Evolutionary conservation across 2,329 filamentous ascomycete genomes (phyloP).

Genomic region (Rosellinia necatrix): DNA sequence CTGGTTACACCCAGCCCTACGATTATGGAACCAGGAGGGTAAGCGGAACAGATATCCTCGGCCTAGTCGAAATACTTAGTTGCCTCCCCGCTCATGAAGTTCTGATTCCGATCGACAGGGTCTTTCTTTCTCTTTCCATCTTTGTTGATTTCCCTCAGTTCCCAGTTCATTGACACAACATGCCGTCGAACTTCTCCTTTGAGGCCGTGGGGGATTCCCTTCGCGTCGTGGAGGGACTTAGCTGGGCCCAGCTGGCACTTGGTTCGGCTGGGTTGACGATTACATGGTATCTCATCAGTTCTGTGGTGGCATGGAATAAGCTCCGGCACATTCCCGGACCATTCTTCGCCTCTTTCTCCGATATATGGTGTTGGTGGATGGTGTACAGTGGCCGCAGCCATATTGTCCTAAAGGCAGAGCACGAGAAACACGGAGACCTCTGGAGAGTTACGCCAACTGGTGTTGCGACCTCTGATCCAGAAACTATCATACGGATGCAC

Average conservation of each 20-base stretch:
- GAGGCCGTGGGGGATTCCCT: no score
- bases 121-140: no score
- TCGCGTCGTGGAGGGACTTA: neutral
- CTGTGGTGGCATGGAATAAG: conserved; percentile 30
- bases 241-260: neutral
- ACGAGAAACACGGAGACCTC: conserved; percentile 34
- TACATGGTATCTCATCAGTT: conserved; percentile 24
- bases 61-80: no score
- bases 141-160: no score
- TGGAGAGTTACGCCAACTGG: conserved; percentile 35
- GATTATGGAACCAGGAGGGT: no score
- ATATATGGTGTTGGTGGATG: conserved; percentile 30
- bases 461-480: conserved; percentile 32
- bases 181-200: neutral
- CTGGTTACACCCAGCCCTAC: no score
- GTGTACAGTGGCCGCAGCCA: conserved; percentile 25
- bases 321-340: conserved; percentile 38
- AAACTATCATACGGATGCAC: conserved; percentile 34
- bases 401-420: conserved; percentile 18
- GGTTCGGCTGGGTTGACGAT: neutral
- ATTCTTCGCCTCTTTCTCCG: conserved; percentile 32
- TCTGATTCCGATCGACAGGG: no score
- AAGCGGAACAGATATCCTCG: no score
- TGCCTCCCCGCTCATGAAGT: no score
- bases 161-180: no score